phyloP scores from a whole-genome alignment of 345 rosid genomes.

The Ailanthus altissimus region DNA sequence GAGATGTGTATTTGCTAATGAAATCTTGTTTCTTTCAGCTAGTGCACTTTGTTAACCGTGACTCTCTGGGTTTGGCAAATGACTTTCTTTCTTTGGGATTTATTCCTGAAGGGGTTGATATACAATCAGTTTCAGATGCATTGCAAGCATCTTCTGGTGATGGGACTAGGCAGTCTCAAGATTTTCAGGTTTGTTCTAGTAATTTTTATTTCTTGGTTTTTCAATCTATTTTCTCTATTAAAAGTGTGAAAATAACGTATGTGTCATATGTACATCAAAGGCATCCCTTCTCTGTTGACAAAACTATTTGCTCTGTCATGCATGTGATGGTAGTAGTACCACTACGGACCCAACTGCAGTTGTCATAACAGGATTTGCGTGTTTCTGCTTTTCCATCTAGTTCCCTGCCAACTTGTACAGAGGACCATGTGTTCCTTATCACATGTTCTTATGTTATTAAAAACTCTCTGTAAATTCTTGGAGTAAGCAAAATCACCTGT shows the following conservation, averaged over 20 bases:
- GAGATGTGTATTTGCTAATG: constrained; percentile 32
- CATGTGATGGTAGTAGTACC: not conserved
- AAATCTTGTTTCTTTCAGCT: constrained; percentile 66
- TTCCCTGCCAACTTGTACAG: not conserved
- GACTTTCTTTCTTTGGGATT: constrained; percentile 98
- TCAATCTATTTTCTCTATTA: not conserved
- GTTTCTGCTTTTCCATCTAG: no score
- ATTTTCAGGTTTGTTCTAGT: constrained; percentile 75
- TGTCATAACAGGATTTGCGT: not conserved
- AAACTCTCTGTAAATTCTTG: not conserved
- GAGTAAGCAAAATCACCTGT: not conserved
- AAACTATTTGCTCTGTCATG: not conserved
- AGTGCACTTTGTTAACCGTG: constrained; percentile 98
- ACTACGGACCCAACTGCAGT: not conserved
- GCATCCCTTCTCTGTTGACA: not conserved
- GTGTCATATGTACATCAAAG: not conserved
- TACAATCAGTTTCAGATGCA: constrained; percentile 75
- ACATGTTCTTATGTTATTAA: not conserved
- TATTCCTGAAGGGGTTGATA: constrained; percentile 90
- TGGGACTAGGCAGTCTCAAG: constrained; percentile 70
- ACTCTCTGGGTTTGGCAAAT: constrained; percentile 96
- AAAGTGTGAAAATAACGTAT: not conserved
- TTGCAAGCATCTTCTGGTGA: constrained; percentile 74
- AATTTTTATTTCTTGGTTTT: not conserved
- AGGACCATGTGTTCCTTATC: not conserved